Base-by-base conservation (phyloP, 2,329 filamentous ascomycete species). In the Corynespora cassiicola region DNA sequence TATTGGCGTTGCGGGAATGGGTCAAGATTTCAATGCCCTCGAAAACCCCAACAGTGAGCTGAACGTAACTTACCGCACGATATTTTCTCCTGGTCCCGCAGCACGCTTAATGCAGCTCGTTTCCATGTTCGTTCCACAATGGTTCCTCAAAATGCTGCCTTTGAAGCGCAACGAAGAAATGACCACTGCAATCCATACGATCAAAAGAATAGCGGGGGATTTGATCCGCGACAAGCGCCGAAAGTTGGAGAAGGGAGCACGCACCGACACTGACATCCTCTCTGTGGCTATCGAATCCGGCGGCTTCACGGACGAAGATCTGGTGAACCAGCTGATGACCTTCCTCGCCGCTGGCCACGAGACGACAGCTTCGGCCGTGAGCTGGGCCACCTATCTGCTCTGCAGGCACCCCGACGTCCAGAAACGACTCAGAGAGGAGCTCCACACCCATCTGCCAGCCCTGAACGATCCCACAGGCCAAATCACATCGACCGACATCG, bases 281-380 rank as follows among this genome's bases (percentile, higher is more conserved):
- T 89, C 86, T 1, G 86, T 92, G 0, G 90, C 90, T 11, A 74
- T 95, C 31, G 80, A 85, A 61, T 89, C 84, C 24, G 87, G 87
- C 30, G 82, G 76, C 5, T 94, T 95, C 68, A 79, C 72, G 9
- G 88, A 94, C 47, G 86, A 90, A 31, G 83, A 89, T 44, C 79
- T 95, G n/a, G 81, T 90, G 22, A 87, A 94, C 64, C 90, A 95
- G 69, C 80, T 94, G 62, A 94, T 95, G 88, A 95, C 88, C 0
- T 94, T 95, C 72, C 79, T 95, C 5, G 86, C 86, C 1, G 90
- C 90, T 0, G 75, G 73, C 26, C 75, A 82, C 47, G 79, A 82
- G 64, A 82, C 79, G 0, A 81, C 79, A 6, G 76, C 79, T 2
- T 71, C 69, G 10, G 71, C 77, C 12, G 63, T 81, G 40, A 75